Evolutionary conservation across 116 monocot genomes (phyloP), one percentile per base, ranked within the genome.

Genomic region (Trichopus zeylanicus): DNA sequence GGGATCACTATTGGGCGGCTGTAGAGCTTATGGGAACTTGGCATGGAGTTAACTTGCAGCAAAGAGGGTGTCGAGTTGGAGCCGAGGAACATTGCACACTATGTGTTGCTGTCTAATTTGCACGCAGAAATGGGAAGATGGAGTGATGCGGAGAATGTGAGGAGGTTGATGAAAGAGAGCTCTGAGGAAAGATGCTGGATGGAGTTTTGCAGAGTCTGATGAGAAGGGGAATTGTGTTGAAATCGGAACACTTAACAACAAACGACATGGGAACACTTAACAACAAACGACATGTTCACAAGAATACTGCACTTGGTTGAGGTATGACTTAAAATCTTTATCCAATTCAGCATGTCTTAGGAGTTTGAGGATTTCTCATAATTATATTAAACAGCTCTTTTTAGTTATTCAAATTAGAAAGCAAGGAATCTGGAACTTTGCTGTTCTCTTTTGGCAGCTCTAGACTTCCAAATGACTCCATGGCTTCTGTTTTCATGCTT

Each of bases 121-220:
- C 74, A 82, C 52, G 66, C 53, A 18, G 66, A 70, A 61, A 63
- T 56, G 52, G 77, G 74, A 66, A 73, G 69, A 73, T 73, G 73
- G 70, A 28, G 26, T 13, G 65, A 70, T 59, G 76, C 60, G 1
- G 76, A 66, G 65, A 65, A 60, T 26, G 35, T 70, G 21, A 65
- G 76, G 39, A 28, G 34, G 29, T 21, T 54, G 19, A 34, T 76
- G 51, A 61, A 70, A 26, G 55, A 32, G 8, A 70, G 33, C 48
- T 20, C 22, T 69, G 33, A 53, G 61, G 46, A 76, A 76, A 49
- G 59, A 59, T 59, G 34, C 35, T 26, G 59, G 59, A 9, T 42
- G 39, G 59, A 59, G 59, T 59, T 34, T 59, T 37, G 25, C 59
- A 1, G 59, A 39, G 42, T 3, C 8, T 42, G 37, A 8, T 15